Conservation (phyloP, 306 rosid species). For the Purshia tridentata region DNA sequence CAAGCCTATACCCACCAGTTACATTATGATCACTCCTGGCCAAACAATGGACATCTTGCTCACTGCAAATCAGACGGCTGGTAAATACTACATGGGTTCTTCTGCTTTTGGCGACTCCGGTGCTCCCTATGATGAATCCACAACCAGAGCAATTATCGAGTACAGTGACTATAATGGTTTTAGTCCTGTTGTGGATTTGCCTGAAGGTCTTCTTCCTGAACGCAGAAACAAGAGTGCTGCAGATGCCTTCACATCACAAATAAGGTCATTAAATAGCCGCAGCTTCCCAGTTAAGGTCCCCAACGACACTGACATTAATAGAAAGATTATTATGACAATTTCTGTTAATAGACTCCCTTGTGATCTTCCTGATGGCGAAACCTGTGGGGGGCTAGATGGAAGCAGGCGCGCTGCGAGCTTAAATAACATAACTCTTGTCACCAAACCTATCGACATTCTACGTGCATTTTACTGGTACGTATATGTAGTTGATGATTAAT, state of each 20-base stretch:
- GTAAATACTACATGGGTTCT: slow-evolving; percentile 25
- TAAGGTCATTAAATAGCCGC: not conserved
- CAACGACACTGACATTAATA: not conserved
- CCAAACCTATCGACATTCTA: not conserved
- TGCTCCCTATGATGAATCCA: not conserved
- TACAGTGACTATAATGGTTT: not conserved
- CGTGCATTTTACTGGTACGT: not conserved
- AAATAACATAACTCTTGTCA: not conserved
- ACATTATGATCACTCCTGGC: slow-evolving; percentile 45
- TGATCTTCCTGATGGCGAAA: not conserved
- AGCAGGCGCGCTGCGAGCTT: not conserved
- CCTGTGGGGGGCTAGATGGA: not conserved
- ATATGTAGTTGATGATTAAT: too few relatives aligned
- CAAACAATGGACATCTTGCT: slow-evolving; percentile 43
- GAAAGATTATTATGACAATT: not conserved
- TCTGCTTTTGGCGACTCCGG: not conserved
- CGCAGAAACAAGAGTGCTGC: not conserved
- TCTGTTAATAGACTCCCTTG: not conserved
- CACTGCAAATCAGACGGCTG: slow-evolving; percentile 31
- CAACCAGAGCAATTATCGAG: not conserved
- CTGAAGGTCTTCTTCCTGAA: not conserved
- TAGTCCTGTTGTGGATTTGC: not conserved
- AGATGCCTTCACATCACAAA: not conserved
- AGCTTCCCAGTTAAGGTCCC: not conserved
- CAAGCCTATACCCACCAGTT: slow-evolving; percentile 25